Evolutionary conservation across 805 yeast genomes (phyloP).

Genomic region (Soucietia sequanensis): DNA sequence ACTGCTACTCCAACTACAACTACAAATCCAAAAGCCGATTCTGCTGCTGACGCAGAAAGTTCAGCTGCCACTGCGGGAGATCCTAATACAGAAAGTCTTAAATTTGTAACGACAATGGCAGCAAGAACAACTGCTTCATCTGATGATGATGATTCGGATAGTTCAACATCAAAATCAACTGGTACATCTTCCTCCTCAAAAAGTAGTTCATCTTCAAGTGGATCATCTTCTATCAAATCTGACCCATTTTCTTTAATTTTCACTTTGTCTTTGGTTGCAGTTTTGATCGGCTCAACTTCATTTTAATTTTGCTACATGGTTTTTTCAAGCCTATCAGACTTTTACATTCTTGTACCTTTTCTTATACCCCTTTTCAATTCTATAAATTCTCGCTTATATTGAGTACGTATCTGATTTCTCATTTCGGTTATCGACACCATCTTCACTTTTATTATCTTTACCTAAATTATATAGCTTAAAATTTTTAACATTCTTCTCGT

Average conservation of each 20-base stretch:
- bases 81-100: constrained; percentile 20
- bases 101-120: constrained; percentile 33
- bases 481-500: no score
- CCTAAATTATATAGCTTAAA: no score
- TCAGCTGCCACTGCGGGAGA: constrained; percentile 9
- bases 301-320: background rate
- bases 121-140: constrained; percentile 11
- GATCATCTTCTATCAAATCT: no score
- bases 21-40: constrained; percentile 10
- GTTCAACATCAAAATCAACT: constrained; percentile 5
- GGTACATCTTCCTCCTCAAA: constrained; percentile 2
- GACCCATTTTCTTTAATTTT: no score
- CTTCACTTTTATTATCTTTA: no score
- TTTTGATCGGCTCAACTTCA: background rate
- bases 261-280: background rate
- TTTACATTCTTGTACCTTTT: background rate
- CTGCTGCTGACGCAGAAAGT: constrained; percentile 12
- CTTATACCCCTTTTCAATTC: background rate
- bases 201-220: constrained; percentile 1
- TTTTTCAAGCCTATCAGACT: background rate
- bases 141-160: constrained; percentile 4
- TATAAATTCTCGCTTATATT: no score
- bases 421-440: no score
- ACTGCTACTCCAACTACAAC: constrained; percentile 9
- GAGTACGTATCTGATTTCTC: no score